Evolutionary conservation across 108 stramenopile genomes (phyloP).

Genomic region (Pseudonitzschia pungens): DNA sequence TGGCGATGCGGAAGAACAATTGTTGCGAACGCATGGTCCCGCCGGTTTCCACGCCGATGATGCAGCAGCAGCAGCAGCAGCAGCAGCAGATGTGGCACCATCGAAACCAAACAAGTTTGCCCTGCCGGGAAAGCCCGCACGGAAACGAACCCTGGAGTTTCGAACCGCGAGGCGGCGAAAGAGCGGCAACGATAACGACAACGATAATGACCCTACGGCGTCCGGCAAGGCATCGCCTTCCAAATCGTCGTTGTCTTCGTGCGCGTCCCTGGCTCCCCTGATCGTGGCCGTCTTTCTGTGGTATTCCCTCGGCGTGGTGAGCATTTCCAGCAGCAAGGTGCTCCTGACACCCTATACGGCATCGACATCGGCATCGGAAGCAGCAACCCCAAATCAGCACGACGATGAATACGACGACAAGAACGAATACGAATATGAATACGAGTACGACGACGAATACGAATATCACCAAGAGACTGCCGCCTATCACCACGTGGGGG

Average conservation of each 20-base stretch:
- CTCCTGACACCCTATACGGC: conserved; percentile 28
- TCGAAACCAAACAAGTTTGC: background rate
- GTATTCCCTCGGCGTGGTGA: conserved; percentile 78
- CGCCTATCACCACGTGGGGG: conserved; percentile 17
- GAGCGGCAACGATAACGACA: too few species aligned
- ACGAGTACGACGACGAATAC: background rate
- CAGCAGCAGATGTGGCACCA: too few species aligned
- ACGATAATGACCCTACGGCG: background rate
- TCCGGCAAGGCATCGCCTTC: background rate
- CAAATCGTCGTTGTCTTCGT: background rate
- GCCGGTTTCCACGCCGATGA: too few species aligned
- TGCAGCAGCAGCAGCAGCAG: too few species aligned
- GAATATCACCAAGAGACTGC: too few species aligned
- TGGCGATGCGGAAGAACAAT: too few species aligned
- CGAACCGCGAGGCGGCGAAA: background rate
- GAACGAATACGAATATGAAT: background rate
- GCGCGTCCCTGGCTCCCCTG: background rate
- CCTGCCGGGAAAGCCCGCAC: background rate
- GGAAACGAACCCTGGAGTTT: background rate
- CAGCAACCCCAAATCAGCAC: background rate
- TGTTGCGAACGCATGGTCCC: too few species aligned
- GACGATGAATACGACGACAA: background rate
- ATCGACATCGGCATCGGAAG: conserved; percentile 12
- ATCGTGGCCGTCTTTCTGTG: conserved; percentile 59
- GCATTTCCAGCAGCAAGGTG: conserved; percentile 73